Evolutionary conservation across 257 asterid genomes (phyloP), one percentile per base, ranked within the genome.

Genomic region (Cynanchum wilfordii): DNA sequence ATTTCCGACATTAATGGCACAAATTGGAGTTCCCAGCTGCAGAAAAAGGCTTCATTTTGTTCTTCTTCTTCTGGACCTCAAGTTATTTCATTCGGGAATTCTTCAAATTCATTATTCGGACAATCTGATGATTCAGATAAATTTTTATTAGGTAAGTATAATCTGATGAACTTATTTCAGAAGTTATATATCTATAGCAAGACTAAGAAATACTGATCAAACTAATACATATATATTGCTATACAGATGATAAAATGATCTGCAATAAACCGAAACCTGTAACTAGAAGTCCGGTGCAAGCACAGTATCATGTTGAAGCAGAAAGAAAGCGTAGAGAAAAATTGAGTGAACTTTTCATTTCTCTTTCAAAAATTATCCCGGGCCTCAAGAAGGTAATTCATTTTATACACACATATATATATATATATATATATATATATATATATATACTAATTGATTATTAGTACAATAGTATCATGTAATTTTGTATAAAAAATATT

Each of bases 321-420:
- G 92, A 89, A 81, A 87, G 96, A 79, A 89, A 79, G 64, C 90
- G 90, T 10, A 82, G 92, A 0, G 81, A 84, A 76, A 86, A 77
- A 64, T n/a, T 89, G 33, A 77, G 79, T 25, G 85, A 84, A 24
- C 89, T 87, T 54, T 89, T 89, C 86, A 76, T 89, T 47, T 56
- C 73, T 68, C 86, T 87, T 19, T 85, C 96, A 1, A 89, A 87
- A 77, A 55, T 84, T 30, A 85, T 87, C 19, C 96, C 96, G 0
- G 87, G 96, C 30, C 85, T 89, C 56, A 87, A 83, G 74, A 87
- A 86, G 96, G 96, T 89, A 84, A 20, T 7, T 20, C 9, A 38
- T 29, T 45, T 56, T 1, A 62, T 27, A 56, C 0, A n/a, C 7
- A 42, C 1, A 40, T 5, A 40, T 0, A 40, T 40, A 40, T 7